Percentiles rank a stretch among this genome's conserved stretches.
Conservation (phyloP, 805 yeast species). For the Cyberlindnera xylosilytica region DNA sequence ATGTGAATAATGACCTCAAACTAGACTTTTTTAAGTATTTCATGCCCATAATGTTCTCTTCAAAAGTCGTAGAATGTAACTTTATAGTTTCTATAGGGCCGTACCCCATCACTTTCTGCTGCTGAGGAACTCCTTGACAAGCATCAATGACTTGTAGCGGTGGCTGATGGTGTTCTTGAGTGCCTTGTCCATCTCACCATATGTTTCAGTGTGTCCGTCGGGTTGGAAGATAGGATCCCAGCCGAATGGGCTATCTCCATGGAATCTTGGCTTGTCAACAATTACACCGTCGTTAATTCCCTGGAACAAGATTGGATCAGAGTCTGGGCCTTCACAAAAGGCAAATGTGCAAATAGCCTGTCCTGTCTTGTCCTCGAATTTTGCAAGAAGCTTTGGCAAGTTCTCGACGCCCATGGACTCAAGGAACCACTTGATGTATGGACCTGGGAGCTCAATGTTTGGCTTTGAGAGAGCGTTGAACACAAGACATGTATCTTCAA, state of each 20-base stretch:
- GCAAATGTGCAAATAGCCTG: constrained; percentile 92
- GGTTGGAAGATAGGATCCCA: constrained; percentile 95
- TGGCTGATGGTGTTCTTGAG: constrained; percentile 84
- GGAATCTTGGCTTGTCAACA: constrained; percentile 45
- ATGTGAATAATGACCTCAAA: constrained; percentile 11
- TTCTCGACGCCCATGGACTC: constrained; percentile 72
- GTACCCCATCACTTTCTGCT: constrained; percentile 15
- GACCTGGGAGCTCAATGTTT: constrained; percentile 74
- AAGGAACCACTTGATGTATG: constrained; percentile 92
- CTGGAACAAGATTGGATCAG: constrained; percentile 72
- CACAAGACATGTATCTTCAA: constrained; percentile 91
- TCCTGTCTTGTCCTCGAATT: constrained; percentile 82
- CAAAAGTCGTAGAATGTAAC: too few relatives aligned
- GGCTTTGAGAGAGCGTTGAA: constrained; percentile 71
- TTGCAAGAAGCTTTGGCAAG: constrained; percentile 70
- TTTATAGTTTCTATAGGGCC: too few relatives aligned
- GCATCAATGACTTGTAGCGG: constrained; percentile 76
- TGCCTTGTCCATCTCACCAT: constrained; percentile 83
- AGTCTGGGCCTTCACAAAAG: constrained; percentile 77
- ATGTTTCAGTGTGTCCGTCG: constrained; percentile 65
- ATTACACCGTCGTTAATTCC: constrained; percentile 82
- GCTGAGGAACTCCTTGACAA: constrained; percentile 56
- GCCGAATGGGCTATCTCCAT: constrained; percentile 86
- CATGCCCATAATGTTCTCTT: too few relatives aligned
- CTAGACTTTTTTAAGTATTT: background rate